A percentile compares a stretch with the other conserved stretches of the same genome.
Conservation (phyloP, 768 basidiomycete species). For the Lentinula sp. region DNA sequence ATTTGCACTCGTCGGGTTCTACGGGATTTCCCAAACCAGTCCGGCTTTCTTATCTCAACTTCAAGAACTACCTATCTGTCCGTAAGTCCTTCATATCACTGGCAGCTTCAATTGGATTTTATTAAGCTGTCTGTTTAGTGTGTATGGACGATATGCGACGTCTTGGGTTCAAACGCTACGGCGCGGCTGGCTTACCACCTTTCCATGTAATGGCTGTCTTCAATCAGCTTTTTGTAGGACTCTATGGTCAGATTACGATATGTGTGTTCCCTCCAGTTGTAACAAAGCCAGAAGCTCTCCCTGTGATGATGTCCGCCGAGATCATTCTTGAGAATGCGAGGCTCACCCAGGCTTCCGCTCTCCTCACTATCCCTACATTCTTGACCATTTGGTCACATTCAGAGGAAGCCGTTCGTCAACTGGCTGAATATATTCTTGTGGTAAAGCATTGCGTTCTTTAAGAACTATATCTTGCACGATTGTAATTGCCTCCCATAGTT, state of each 20-base stretch:
- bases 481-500: neutral
- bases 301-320: constrained; percentile 21
- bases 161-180: neutral
- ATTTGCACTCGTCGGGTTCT: constrained; percentile 25
- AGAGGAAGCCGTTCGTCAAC: constrained; percentile 9
- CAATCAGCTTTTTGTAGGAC: neutral
- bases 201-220: constrained; percentile 2
- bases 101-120: neutral
- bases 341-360: constrained; percentile 5
- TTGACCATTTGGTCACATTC: constrained; percentile 17
- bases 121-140: neutral
- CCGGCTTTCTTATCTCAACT: neutral
- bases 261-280: neutral
- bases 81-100: neutral
- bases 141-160: neutral
- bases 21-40: constrained; percentile 17
- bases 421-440: constrained; percentile 13
- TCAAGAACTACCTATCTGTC: constrained; percentile 8
- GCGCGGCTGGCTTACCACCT: neutral
- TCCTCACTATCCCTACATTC: constrained; percentile 20
- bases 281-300: constrained; percentile 8
- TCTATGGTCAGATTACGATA: neutral
- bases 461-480: neutral
- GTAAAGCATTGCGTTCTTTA: constrained; percentile 2
- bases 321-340: constrained; percentile 19